Evolutionary conservation across 2,329 filamentous ascomycete genomes (phyloP).

Genomic region (Nemania serpens): DNA sequence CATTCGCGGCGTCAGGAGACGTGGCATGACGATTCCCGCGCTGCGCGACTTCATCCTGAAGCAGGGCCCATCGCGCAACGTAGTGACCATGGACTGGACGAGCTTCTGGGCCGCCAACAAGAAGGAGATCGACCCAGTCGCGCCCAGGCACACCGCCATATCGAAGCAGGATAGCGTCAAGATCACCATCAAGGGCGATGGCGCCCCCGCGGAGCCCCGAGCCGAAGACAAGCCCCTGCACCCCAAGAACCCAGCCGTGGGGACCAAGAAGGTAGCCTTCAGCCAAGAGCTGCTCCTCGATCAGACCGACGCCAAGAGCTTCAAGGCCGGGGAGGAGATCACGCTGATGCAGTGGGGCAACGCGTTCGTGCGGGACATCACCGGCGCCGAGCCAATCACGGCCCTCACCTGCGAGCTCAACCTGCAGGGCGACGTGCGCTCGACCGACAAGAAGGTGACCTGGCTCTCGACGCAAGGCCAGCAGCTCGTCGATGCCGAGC

Average conservation of each 20-base stretch:
- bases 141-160: slow-evolving; percentile 75
- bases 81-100: slow-evolving; percentile 83
- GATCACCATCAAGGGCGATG: slow-evolving; percentile 69
- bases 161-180: slow-evolving; percentile 72
- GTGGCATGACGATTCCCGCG: slow-evolving; percentile 78
- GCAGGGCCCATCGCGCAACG: slow-evolving; percentile 82
- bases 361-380: slow-evolving; percentile 74
- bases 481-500: slow-evolving; percentile 77
- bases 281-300: slow-evolving; percentile 79
- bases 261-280: slow-evolving; percentile 83
- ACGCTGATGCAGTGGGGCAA: slow-evolving; percentile 98
- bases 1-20: slow-evolving; percentile 75
- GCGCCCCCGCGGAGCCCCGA: slow-evolving; percentile 65
- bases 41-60: slow-evolving; percentile 83
- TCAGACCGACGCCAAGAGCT: slow-evolving; percentile 81
- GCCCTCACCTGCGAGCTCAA: slow-evolving; percentile 83
- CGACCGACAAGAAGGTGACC: slow-evolving; percentile 94
- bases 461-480: slow-evolving; percentile 82
- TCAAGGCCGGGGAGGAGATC: slow-evolving; percentile 86
- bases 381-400: slow-evolving; percentile 64
- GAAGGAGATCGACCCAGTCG: slow-evolving; percentile 79
- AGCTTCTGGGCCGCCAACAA: slow-evolving; percentile 76
- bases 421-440: slow-evolving; percentile 89
- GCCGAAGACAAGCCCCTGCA: slow-evolving; percentile 83
- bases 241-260: slow-evolving; percentile 84